Base-by-base conservation (phyloP, 2,329 filamentous ascomycete species). In the Nemania sp. region DNA sequence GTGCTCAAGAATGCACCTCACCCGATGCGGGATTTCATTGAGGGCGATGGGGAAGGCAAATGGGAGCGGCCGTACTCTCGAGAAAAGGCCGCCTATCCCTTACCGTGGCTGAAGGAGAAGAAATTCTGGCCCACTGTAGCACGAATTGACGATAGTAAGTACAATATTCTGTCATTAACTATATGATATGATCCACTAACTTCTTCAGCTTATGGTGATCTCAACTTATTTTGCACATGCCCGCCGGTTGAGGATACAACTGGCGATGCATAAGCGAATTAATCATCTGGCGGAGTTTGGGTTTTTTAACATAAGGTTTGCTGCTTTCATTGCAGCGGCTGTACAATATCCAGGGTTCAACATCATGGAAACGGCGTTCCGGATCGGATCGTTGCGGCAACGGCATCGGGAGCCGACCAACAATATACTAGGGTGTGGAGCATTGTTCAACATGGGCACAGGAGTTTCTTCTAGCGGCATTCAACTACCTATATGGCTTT, bases 101-200 rank as follows among this genome's bases (percentile, higher is more conserved):
- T 96, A 59, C 78, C 85, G 0, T 96, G 84, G 74, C 75, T 97
- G 58, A 82, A 83, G 71, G 90, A 96, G 82, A 97, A 95, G 87
- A 97, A 97, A 79, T 97, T 97, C 76, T 97, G 93, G 93, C 92
- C 93, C 0, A 86, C 79, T 30, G 91, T 96, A 12, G 90, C 88
- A 6, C 82, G 93, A 70, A 79, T 97, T 17, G 89, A 97, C 70
- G 93, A 97, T 77, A 82, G 90, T 93, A 73, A 80, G 88, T 79
- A 45, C 15, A 41, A 19, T 41, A n/a, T 39, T 30, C 20, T 41
- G 19, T 28, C 23, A 24, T 49, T 48, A 14, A 33, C 9, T 40
- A 9, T 31, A 12, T 28, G 23, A 19, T 22, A 39, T 12, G 11
- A 12, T 17, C 6, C 24, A 24, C 33, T 46, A 34, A 54, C 51